phyloP scores from a whole-genome alignment of 345 rosid genomes.

The Populus alba region DNA sequence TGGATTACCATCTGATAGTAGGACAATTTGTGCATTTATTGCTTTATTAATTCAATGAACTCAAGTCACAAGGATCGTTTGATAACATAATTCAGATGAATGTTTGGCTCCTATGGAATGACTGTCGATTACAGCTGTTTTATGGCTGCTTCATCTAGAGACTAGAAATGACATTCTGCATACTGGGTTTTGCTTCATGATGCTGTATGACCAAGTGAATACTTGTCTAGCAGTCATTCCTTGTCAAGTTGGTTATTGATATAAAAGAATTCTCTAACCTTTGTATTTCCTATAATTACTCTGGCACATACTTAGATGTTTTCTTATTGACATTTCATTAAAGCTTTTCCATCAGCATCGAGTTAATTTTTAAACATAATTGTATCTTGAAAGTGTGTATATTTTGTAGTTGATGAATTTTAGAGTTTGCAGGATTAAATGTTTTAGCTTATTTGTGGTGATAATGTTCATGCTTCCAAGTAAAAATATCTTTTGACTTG shows the following conservation, averaged over 20 bases:
- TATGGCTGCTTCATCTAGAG: neutral
- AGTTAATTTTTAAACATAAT: neutral
- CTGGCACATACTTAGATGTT: neutral
- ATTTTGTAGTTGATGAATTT: slow-evolving; percentile 18
- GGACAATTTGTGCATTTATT: neutral
- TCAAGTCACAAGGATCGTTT: neutral
- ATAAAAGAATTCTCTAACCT: neutral
- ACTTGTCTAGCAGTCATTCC: neutral
- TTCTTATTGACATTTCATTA: neutral
- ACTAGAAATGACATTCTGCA: neutral
- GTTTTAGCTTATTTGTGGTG: slow-evolving; percentile 48
- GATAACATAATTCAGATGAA: no score
- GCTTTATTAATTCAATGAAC: neutral
- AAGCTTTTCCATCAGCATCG: slow-evolving; percentile 1
- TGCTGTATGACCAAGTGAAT: slow-evolving; percentile 3
- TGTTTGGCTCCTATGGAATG: neutral
- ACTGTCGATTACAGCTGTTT: neutral
- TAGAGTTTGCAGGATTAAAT: slow-evolving; percentile 38
- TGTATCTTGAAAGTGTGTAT: slow-evolving; percentile 18
- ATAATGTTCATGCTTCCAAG: slow-evolving; percentile 70
- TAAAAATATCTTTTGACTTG: slow-evolving; percentile 93
- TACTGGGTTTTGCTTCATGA: neutral
- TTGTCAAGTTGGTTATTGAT: neutral
- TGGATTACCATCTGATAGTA: no score
- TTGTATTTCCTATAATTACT: neutral